A percentile compares a stretch with the other conserved stretches of the same genome.
Conservation (phyloP, 352 stramenopile species). For the Phytophthora pinifolia region DNA sequence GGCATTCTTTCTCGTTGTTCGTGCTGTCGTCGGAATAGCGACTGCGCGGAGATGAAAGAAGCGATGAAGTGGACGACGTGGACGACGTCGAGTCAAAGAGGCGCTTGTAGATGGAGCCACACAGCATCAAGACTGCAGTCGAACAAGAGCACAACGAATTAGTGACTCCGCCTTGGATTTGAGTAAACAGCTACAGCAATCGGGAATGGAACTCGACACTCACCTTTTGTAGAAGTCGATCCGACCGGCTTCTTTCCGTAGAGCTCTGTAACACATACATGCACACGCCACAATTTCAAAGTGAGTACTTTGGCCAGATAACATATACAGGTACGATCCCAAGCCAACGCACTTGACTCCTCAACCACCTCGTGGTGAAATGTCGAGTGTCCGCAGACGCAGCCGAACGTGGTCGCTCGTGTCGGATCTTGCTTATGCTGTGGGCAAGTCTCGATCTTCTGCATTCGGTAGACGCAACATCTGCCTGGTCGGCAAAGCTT, state of each 20-base stretch:
- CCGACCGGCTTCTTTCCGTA: slow-evolving; percentile 65
- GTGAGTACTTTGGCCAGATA: slow-evolving; percentile 8
- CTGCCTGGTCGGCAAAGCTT: slow-evolving; percentile 67
- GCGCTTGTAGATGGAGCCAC: slow-evolving; percentile 63
- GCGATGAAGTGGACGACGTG: slow-evolving; percentile 34
- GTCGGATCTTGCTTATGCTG: slow-evolving; percentile 33
- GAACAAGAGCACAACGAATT: slow-evolving; percentile 6
- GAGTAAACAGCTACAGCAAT: too few relatives aligned
- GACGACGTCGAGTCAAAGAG: slow-evolving; percentile 63
- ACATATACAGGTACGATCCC: neutral
- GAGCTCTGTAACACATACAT: slow-evolving; percentile 37
- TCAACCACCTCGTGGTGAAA: slow-evolving; percentile 77
- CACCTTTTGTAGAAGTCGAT: slow-evolving; percentile 66
- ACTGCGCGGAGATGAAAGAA: slow-evolving; percentile 50
- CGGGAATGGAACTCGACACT: neutral
- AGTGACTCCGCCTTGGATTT: neutral
- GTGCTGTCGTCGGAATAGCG: slow-evolving; percentile 53
- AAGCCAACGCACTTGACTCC: slow-evolving; percentile 57
- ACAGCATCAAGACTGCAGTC: slow-evolving; percentile 62
- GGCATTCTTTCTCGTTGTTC: slow-evolving; percentile 51
- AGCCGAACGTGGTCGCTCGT: slow-evolving; percentile 38
- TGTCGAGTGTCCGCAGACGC: slow-evolving; percentile 73
- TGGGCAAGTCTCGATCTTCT: slow-evolving; percentile 31
- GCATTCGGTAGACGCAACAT: slow-evolving; percentile 69
- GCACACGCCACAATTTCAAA: neutral